These are phyloP conservation scores for Leccinum variabile DNA, from an alignment of 1,284 basidiomycete species.

Conservation along the genomic window DNA sequence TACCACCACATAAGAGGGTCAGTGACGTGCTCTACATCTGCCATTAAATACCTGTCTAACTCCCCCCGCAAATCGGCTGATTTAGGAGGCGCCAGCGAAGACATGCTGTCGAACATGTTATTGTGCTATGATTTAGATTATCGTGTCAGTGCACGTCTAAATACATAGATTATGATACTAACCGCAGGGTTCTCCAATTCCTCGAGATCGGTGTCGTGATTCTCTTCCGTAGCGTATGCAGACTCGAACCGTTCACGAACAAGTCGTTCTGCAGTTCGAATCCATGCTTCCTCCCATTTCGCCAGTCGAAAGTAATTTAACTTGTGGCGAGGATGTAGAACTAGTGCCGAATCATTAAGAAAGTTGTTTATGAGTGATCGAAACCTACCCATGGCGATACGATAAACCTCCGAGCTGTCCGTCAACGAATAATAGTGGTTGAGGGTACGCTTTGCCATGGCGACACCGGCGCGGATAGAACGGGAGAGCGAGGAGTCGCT, in stretches of 20 bases:
- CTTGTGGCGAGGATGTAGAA: neutral
- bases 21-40: conserved; percentile 3
- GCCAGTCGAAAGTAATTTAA: neutral
- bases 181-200: neutral
- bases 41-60: neutral
- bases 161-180: neutral
- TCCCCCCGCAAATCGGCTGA: neutral
- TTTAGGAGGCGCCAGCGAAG: neutral
- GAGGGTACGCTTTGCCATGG: neutral
- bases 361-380: too few species aligned
- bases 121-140: neutral
- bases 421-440: neutral
- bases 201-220: neutral
- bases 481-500: neutral
- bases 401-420: neutral
- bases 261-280: neutral
- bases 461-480: neutral
- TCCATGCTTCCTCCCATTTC: neutral
- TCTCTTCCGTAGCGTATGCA: neutral
- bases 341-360: too few species aligned
- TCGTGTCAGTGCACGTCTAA: neutral
- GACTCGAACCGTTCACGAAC: neutral
- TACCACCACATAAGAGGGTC: neutral
- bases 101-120: conserved; percentile 2
- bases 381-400: neutral